Base-by-base conservation (phyloP, 208 protist species). In the Herpetomonas samuelpessoai region DNA sequence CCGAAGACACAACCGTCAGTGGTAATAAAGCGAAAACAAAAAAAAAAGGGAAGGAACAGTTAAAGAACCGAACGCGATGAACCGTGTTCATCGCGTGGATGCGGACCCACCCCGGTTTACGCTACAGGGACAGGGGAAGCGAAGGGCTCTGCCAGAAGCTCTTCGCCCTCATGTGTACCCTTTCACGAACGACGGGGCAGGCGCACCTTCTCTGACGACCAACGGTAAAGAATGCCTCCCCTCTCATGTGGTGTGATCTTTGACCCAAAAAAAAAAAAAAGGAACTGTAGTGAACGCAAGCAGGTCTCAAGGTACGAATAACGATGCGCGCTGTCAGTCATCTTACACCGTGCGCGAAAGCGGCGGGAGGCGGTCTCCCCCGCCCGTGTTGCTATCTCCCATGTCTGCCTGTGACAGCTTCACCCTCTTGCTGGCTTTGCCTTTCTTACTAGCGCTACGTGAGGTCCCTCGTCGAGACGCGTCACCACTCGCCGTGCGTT, bases 291-390 rank as follows among this genome's bases (percentile, higher is more conserved):
- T 41, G 35, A 14, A 18, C 9, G 6, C 9, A 14, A 41, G 35
- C 35, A 6, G 9, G 14, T 14, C 3, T n/a, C 9, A 22, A 10
- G 9, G 47, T 19, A 10, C 10, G 47, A 18, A 51, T 22, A 19
- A 18, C 19, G n/a, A 18, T 6, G 12, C 7, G 7, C n/a, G 9
- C 47, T 51, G 10, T 18, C 47, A 7, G 10, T 51, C 47, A 7
- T 51, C 47, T 27, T 63, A 74, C 6, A 63, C 2, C 0, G 47
- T 28, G 47, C 47, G 47, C 9, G 47, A 51, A 18, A 51, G 47
- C 10, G 26, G 68, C 16, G 68, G 68, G 4, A 74, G 68, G 27
- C 52, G 31, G 27, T n/a, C 45, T 68, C 60, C 53, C 35, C 30
- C 16, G 50, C 53, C 45, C 55, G 56, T 18, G 10, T 27, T 18